Evolutionary conservation across 768 basidiomycete species (phyloP), one percentile per base, ranked within the genome.

Genomic region (Xerocomellus chrysenteron): DNA sequence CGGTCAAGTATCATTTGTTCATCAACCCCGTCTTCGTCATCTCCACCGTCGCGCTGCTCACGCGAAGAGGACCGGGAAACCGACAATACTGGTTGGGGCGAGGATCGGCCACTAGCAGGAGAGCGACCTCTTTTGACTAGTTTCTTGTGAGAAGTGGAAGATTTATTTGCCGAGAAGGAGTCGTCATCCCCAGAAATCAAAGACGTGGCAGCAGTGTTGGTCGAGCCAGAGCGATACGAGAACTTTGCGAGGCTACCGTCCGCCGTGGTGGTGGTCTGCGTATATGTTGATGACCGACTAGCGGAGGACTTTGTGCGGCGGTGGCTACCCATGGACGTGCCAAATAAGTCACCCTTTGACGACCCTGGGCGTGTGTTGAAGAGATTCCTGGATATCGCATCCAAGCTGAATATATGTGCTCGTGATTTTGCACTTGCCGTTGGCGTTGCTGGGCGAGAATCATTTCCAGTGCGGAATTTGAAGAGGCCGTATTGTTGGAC

Each of bases 401-500:
- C 94, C 50, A 98, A 78, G 35, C 90, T 86, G 67, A 96, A 93
- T 49, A 93, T 91, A n/a, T 88, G 85, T 2, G 86, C 90, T 59
- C 83, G 77, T 17, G 82, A 78, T 39, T 89, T 86, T n/a, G 86
- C 82, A 45, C 79, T 83, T 1, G 85, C 82, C 0, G 90, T 91
- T 4, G 94, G 95, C 0, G 94, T 98, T 2, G 87, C 82, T 6
- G 95, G 94, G n/a, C 81, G 73, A 24, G 94, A 87, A 42, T 76
- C 86, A 51, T 81, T 83, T 33, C 86, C 86, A 0, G 92, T 92
- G 30, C 82, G 82, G 72, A 95, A 94, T 67, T 90, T 87, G 75
- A 94, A 96, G 51, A 97, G 74, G 16, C 93, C 92, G 57, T 85
- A 94, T 68, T 91, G 90, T 65, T 94, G 90, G 53, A 93, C 92